These are phyloP conservation scores for Heterobasidion occidentale DNA, from an alignment of 1,284 basidiomycete genomes.

Conservation along the genomic window DNA sequence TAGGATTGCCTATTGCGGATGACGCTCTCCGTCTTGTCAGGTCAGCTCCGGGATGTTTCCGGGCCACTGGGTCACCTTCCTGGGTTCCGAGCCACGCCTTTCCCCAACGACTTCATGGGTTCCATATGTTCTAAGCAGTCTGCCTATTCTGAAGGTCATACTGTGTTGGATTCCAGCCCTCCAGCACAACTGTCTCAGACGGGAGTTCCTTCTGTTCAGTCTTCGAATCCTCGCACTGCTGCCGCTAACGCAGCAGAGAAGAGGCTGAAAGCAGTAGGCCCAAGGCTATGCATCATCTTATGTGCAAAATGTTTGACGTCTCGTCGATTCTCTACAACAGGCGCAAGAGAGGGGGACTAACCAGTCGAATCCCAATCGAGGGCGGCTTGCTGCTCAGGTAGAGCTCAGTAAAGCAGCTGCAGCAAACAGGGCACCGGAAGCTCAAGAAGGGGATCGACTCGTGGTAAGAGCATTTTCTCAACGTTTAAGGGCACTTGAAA, in stretches of 20 bases:
- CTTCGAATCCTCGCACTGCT: constrained; percentile 44
- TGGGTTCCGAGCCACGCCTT: not conserved
- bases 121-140: constrained; percentile 58
- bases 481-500: not conserved
- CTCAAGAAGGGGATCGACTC: constrained; percentile 45
- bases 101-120: constrained; percentile 38
- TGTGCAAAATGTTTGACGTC: constrained; percentile 2
- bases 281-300: not conserved
- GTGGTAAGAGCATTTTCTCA: constrained; percentile 41
- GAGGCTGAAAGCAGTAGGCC: constrained; percentile 5
- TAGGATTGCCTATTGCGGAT: not conserved
- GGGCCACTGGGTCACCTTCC: too few species aligned
- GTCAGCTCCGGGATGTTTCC: not conserved
- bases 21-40: not conserved
- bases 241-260: constrained; percentile 62
- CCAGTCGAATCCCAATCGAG: constrained; percentile 56
- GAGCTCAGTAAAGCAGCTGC: constrained; percentile 39
- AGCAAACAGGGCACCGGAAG: constrained; percentile 37
- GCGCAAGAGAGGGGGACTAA: constrained; percentile 50
- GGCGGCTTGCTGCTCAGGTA: constrained; percentile 51
- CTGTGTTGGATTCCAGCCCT: constrained; percentile 31
- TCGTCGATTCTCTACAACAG: constrained; percentile 24
- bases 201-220: not conserved
- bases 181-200: not conserved
- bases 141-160: constrained; percentile 43